These are phyloP conservation scores for Monosporascus sp. DNA, from an alignment of 2,329 filamentous ascomycete genomes.

Conservation along the genomic window DNA sequence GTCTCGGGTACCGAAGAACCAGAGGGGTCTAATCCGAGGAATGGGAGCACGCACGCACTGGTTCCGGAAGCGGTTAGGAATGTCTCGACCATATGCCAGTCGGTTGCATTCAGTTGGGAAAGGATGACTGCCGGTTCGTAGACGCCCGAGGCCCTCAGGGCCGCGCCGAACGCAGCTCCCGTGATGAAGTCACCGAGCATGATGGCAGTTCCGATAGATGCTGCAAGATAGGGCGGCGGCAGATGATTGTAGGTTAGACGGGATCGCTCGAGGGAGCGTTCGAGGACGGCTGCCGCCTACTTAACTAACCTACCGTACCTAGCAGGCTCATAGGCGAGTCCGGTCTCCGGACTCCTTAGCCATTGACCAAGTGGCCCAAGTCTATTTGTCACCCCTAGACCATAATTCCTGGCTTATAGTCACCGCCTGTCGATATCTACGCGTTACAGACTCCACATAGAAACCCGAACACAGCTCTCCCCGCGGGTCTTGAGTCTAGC, in stretches of 20 bases:
- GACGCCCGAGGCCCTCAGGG: slow-evolving; percentile 55
- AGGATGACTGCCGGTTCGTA: slow-evolving; percentile 55
- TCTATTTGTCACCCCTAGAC: not conserved
- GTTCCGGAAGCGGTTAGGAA: slow-evolving; percentile 59
- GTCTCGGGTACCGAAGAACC: not conserved
- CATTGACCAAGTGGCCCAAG: not conserved
- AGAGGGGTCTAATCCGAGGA: not conserved
- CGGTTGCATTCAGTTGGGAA: slow-evolving; percentile 53
- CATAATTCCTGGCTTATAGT: not conserved
- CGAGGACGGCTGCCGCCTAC: no score
- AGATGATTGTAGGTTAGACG: no score
- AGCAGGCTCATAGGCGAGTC: not conserved
- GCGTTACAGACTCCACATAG: no score
- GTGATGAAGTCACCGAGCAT: slow-evolving; percentile 30
- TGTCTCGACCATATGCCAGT: slow-evolving; percentile 62
- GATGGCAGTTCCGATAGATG: not conserved
- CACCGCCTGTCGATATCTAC: not conserved
- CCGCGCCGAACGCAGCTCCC: slow-evolving; percentile 57
- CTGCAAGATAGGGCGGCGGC: not conserved
- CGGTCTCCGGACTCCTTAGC: not conserved
- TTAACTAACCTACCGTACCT: no score
- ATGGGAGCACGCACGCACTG: slow-evolving; percentile 47
- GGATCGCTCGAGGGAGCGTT: no score
- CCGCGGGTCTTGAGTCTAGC: no score
- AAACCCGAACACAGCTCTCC: no score